Conservation (phyloP, 495 filamentous ascomycete species). For the Talaromyces borbonicus region DNA sequence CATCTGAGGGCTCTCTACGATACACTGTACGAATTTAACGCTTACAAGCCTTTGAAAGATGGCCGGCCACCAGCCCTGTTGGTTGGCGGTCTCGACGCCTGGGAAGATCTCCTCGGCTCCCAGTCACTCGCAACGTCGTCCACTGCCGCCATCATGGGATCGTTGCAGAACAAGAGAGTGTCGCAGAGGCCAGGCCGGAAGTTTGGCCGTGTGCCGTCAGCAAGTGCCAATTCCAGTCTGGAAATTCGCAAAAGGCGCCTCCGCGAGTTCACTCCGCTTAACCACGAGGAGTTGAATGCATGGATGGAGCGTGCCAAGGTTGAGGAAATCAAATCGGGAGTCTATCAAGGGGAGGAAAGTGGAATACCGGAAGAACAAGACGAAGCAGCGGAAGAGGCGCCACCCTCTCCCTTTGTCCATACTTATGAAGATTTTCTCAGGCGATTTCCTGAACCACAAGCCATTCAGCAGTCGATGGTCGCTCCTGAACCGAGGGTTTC, state of each 20-base stretch:
- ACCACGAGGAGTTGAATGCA: constrained; percentile 48
- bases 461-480: constrained; percentile 69
- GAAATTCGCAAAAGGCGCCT: constrained; percentile 46
- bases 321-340: constrained; percentile 40
- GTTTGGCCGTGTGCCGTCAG: constrained; percentile 41
- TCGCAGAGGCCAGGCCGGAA: constrained; percentile 34
- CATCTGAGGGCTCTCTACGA: constrained; percentile 62
- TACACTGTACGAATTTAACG: constrained; percentile 74
- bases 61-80: constrained; percentile 63
- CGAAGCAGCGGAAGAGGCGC: constrained; percentile 15
- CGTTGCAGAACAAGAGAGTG: constrained; percentile 28
- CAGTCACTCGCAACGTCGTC: constrained; percentile 51
- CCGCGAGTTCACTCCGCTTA: constrained; percentile 48
- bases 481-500: constrained; percentile 20
- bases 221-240: constrained; percentile 41
- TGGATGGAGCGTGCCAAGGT: constrained; percentile 52
- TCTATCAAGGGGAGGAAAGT: constrained; percentile 30
- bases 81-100: constrained; percentile 72
- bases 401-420: constrained; percentile 39
- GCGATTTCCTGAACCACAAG: constrained; percentile 66
- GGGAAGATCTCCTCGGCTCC: constrained; percentile 69
- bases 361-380: constrained; percentile 24
- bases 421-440: constrained; percentile 69
- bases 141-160: constrained; percentile 41
- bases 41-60: constrained; percentile 59